Base-by-base conservation (phyloP, 1,284 basidiomycete species). In the Naganishia albida region DNA sequence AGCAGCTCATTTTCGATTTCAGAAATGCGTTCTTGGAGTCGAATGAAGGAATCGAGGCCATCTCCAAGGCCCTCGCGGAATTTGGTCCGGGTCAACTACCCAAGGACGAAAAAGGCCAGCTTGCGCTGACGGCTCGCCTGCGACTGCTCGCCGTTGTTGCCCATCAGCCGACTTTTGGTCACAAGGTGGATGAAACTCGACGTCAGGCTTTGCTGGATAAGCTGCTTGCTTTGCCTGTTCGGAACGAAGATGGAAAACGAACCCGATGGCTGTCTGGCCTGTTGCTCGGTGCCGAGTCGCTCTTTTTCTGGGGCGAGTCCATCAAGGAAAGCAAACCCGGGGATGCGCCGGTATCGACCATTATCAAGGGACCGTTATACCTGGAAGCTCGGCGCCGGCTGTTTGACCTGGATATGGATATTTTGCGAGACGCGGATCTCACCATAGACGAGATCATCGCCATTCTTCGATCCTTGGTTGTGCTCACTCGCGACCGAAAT, bases 1-100 rank as follows among this genome's bases (percentile, higher is more conserved):
- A 89, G 8, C 87, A 88, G 7, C 84, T 97, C 50, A 87, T 97
- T 53, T 96, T 96, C 73, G 93, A 97, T 73, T 85, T 96, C 55
- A 87, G 90, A 71, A 83, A 84, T 38, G 88, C 89, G 13, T 92
- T 94, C 77, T 83, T 88, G 62, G 85, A 83, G 54, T 82, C 74
- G 2, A 38, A 20, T 8, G 50, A 51, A 15, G 64, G 65, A 15
- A 57, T 73, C 23, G 56, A 63, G 13, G 69, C 69, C 25, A 62
- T 78, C 53, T 40, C 74, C 38, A 68, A 70, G 20, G 50, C 63
- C 20, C 50, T 65, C n/a, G 54, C 52, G 20, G 53, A 60, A n/a
- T 51, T 54, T 34, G 42, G 46, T 2, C 28, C 63, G 2, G 59
- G 57, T 18, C 23, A 50, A 18, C 34, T 60, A 15, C 57, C 57